Evolutionary conservation across 371 early-diverging fungal genomes (phyloP).

Genomic region (Apophysomyces ossiformis): DNA sequence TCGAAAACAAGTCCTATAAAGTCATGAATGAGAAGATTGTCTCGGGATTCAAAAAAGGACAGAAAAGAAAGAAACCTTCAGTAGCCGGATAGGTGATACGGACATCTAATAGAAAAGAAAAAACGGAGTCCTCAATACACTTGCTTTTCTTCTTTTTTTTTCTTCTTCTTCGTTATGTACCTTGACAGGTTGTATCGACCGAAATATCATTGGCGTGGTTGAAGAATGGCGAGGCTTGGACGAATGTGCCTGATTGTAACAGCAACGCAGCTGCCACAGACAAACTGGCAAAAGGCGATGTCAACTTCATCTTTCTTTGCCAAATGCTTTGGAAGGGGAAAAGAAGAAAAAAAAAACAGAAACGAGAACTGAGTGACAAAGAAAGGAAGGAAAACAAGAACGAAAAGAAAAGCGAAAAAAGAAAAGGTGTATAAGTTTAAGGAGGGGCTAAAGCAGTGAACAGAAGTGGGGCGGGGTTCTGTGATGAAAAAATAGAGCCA

Average conservation of each 20-base stretch:
- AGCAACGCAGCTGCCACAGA: constrained; percentile 39
- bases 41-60: constrained; percentile 1
- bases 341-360: no score
- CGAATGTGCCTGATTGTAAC: constrained; percentile 43
- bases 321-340: no score
- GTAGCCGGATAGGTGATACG: constrained; percentile 39
- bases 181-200: constrained; percentile 10
- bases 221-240: constrained; percentile 47
- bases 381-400: constrained; percentile 10
- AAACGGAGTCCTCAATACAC: background rate
- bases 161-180: constrained; percentile 10
- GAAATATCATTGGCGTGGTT: constrained; percentile 31
- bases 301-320: constrained; percentile 35
- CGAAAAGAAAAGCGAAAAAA: constrained; percentile 8
- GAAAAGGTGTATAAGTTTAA: constrained; percentile 15
- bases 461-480: constrained; percentile 1
- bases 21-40: constrained; percentile 1
- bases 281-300: constrained; percentile 35
- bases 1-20: constrained; percentile 37
- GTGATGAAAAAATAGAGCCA: constrained; percentile 12
- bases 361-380: background rate
- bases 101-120: constrained; percentile 26
- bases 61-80: constrained; percentile 17
- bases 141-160: background rate
- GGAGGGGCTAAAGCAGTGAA: constrained; percentile 11